phyloP scores from a whole-genome alignment of 768 basidiomycete genomes.

The Collybia mongolica region DNA sequence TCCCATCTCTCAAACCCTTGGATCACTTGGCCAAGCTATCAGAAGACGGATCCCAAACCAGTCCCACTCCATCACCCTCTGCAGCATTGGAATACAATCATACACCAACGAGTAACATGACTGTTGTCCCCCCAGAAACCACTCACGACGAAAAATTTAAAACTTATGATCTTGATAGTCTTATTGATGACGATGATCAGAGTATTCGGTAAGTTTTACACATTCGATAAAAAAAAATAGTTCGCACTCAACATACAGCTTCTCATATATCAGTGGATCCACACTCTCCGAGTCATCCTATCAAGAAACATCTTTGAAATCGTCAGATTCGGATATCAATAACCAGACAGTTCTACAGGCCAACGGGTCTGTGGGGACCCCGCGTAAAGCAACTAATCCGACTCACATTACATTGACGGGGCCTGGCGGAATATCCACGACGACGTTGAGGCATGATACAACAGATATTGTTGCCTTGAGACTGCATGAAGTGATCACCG shows the following conservation, averaged over 20 bases:
- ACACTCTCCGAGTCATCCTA: not conserved
- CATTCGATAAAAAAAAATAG: too few relatives aligned
- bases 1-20: constrained; percentile 44
- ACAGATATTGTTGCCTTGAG: constrained; percentile 46
- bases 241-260: not conserved
- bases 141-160: not conserved
- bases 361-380: not conserved
- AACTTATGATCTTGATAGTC: not conserved
- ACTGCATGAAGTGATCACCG: constrained; percentile 60
- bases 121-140: constrained; percentile 12
- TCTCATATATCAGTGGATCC: not conserved
- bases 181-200: constrained; percentile 8
- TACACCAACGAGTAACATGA: constrained; percentile 25
- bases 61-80: constrained; percentile 34
- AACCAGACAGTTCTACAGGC: not conserved
- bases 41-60: constrained; percentile 24
- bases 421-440: constrained; percentile 29
- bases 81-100: constrained; percentile 23
- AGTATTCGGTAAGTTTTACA: too few relatives aligned
- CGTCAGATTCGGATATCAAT: too few relatives aligned
- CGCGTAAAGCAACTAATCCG: not conserved
- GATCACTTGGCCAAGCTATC: constrained; percentile 46
- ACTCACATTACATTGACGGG: constrained; percentile 46
- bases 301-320: not conserved
- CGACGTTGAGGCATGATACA: constrained; percentile 29